Evolutionary conservation across 176 grass and related monocot genomes (phyloP).

Genomic region (Guadua angustifolia): DNA sequence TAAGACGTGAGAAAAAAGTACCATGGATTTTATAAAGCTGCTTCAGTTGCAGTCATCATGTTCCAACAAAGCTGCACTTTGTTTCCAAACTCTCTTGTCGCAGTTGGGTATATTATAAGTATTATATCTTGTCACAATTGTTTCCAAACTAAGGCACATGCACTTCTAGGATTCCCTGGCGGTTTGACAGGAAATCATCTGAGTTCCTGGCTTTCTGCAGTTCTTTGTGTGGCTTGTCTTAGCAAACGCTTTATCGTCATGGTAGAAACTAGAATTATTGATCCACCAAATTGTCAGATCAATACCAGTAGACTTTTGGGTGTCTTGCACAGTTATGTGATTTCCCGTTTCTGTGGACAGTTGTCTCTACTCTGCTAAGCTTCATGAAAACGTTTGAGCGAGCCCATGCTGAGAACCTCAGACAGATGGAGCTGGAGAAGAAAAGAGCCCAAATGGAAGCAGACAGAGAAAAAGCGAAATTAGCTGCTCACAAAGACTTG

Average conservation of each 20-base stretch:
- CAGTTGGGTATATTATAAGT: not conserved
- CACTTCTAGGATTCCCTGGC: not conserved
- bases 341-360: conserved; percentile 47
- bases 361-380: conserved; percentile 71
- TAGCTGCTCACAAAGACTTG: conserved; percentile 23
- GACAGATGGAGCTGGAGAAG: conserved; percentile 69
- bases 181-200: not conserved
- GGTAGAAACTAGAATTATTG: conserved; percentile 6
- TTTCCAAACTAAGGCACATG: not conserved
- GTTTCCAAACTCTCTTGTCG: not conserved
- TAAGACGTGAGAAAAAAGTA: conserved; percentile 6
- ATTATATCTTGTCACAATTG: not conserved
- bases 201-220: not conserved
- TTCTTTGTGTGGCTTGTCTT: not conserved
- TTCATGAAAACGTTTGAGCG: conserved; percentile 77
- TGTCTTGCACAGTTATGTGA: not conserved
- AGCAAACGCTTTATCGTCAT: not conserved
- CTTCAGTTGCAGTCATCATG: conserved; percentile 12
- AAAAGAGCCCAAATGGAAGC: conserved; percentile 68
- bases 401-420: conserved; percentile 69
- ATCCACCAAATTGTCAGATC: not conserved
- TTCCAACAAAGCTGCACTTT: not conserved
- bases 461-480: conserved; percentile 57
- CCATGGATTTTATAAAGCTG: conserved; percentile 23
- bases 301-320: not conserved